Evolutionary conservation across 2,329 filamentous ascomycete genomes (phyloP).

Genomic region (Coniochaeta hoffmannii): DNA sequence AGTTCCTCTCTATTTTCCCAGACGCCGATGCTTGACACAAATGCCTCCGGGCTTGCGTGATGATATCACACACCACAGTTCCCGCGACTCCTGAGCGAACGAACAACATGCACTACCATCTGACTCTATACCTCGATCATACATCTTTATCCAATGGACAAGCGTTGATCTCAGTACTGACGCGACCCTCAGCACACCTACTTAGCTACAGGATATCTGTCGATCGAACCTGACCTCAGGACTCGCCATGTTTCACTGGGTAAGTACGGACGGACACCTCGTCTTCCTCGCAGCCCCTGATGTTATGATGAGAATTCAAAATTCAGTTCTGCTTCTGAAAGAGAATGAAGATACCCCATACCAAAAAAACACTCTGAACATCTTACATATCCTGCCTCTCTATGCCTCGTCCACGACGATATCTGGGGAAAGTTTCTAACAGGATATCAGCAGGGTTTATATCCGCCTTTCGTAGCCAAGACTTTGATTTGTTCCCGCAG

Average conservation of each 20-base stretch:
- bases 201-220: not conserved
- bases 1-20: conserved; percentile 5
- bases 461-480: not conserved
- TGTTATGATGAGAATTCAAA: conserved; percentile 58
- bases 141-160: conserved; percentile 4
- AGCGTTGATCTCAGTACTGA: not conserved
- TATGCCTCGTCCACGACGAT: conserved; percentile 3
- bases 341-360: conserved; percentile 57
- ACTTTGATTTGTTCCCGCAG: no score
- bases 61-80: conserved; percentile 53
- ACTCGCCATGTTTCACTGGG: conserved; percentile 4
- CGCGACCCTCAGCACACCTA: not conserved
- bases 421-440: not conserved
- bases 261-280: conserved; percentile 11
- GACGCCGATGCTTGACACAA: not conserved
- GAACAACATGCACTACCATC: conserved; percentile 74
- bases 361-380: conserved; percentile 57
- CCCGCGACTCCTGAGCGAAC: conserved; percentile 53
- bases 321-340: conserved; percentile 73
- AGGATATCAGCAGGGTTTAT: not conserved
- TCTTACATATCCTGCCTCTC: conserved; percentile 11
- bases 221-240: not conserved
- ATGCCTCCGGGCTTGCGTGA: conserved; percentile 29
- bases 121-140: conserved; percentile 30
- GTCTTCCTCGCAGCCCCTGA: conserved; percentile 3